Evolutionary conservation across 208 protist species (phyloP), one percentile per base, ranked within the genome.

Genomic region (Trypanosoma melophagium): DNA sequence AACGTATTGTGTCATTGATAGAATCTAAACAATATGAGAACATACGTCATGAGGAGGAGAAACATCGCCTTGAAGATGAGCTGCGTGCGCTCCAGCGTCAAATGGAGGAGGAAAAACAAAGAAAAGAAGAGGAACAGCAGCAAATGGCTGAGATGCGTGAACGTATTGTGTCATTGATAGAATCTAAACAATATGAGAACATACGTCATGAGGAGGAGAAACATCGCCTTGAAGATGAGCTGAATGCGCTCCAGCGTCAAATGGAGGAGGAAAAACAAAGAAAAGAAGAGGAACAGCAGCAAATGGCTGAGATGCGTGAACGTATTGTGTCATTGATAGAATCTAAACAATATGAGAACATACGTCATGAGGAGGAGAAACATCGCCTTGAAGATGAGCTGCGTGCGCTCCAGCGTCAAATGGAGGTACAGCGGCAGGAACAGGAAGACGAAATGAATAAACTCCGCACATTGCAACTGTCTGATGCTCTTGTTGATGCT

Each of bases 401-500:
- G 47, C 12, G 10, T n/a, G 14, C 9, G 14, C 8, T 42, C 9
- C 8, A 50, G 57, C 16, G 24, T 8, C 57, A 61, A 61, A 41
- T 31, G 17, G 57, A 62, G 40, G 41, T 47, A 14, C 57, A 62
- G n/a, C 1, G 50, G 19, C 19, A n/a, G 7, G 25, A 59, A 3
- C 22, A 59, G 17, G 25, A 28, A 13, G 35, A 31, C 1, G 54
- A 59, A 3, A 17, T 50, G 44, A 17, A 35, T 7, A 5, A 1
- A 35, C 28, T 35, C 28, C 28, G 5, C 3, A 35, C 5, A 35
- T 35, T 5, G 28, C 28, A 35, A 35, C 28, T 1, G 28, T 1
- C 47, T 28, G 65, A 73, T 16, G 67, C 66, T 1, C 56, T 87
- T 38, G 50, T 38, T 13, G 69, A 71, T 35, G 22, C 74, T 24